Evolutionary conservation across 768 basidiomycete species (phyloP).

Genomic region (Trametes gibbosa): DNA sequence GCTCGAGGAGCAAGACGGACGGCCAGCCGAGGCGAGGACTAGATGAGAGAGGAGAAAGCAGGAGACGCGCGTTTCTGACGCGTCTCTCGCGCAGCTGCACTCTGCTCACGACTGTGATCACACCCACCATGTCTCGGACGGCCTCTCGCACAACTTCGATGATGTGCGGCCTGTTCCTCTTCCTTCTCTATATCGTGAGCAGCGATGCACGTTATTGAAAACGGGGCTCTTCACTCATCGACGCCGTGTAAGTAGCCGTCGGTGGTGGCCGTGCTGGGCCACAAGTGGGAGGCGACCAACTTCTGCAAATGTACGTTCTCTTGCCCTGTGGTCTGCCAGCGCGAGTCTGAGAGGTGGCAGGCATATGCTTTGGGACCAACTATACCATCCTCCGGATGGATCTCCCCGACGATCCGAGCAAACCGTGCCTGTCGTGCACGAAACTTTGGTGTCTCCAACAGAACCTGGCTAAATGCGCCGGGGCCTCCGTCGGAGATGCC

Average conservation of each 20-base stretch:
- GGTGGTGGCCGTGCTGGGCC: constrained; percentile 42
- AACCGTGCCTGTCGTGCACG: constrained; percentile 91
- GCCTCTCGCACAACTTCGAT: constrained; percentile 12
- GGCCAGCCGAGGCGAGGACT: constrained; percentile 11
- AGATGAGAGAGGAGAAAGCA: constrained; percentile 12
- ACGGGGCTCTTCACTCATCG: background rate
- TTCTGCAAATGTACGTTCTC: constrained; percentile 78
- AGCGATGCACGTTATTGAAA: background rate
- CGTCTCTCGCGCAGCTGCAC: constrained; percentile 2
- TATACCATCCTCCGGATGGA: constrained; percentile 83
- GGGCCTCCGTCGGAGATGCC: constrained; percentile 79
- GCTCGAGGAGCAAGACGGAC: constrained; percentile 1
- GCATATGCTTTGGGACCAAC: constrained; percentile 88
- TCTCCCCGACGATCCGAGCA: constrained; percentile 77
- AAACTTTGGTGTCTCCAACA: constrained; percentile 96
- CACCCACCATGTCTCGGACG: constrained; percentile 14
- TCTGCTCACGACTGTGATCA: constrained; percentile 13
- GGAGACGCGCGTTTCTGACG: constrained; percentile 16
- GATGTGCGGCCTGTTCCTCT: constrained; percentile 19
- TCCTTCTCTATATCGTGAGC: constrained; percentile 25
- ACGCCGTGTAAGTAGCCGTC: constrained; percentile 31
- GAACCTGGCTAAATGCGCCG: constrained; percentile 79
- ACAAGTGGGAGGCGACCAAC: constrained; percentile 87
- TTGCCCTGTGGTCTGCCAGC: background rate
- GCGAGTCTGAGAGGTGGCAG: constrained; percentile 37